phyloP scores from a whole-genome alignment of 495 filamentous ascomycete species.

The Eremomyces bilateralis region DNA sequence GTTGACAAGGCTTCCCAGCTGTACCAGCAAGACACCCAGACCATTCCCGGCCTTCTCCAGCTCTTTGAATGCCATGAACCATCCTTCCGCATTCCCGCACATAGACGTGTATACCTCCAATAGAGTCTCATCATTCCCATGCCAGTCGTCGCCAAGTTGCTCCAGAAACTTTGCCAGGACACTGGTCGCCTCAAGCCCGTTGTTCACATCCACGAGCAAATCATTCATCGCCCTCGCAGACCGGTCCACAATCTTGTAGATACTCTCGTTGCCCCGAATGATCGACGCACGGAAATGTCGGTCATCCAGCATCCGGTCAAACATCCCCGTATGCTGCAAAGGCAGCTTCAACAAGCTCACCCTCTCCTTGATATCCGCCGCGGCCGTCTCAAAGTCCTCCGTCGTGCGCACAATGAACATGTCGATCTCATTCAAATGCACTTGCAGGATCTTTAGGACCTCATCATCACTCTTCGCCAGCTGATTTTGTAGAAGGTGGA shows the following conservation, averaged over 20 bases:
- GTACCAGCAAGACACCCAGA: conserved; percentile 15
- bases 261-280: conserved; percentile 69
- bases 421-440: conserved; percentile 84
- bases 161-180: conserved; percentile 58
- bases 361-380: conserved; percentile 57
- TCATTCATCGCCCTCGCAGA: conserved; percentile 56
- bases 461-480: conserved; percentile 73
- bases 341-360: conserved; percentile 65
- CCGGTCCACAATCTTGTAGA: conserved; percentile 67
- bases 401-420: conserved; percentile 65
- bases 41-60: conserved; percentile 17
- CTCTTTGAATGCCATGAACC: conserved; percentile 14
- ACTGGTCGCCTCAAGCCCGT: conserved; percentile 54
- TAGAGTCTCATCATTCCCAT: conserved; percentile 10
- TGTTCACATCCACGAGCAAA: conserved; percentile 50
- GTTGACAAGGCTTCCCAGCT: conserved; percentile 16
- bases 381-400: conserved; percentile 70
- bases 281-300: conserved; percentile 61
- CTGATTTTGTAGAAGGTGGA: conserved; percentile 67
- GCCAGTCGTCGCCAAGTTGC: conserved; percentile 33
- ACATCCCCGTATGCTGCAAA: conserved; percentile 59
- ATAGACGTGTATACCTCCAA: conserved; percentile 17
- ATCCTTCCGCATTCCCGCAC: conserved; percentile 20
- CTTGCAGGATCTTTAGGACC: conserved; percentile 74
- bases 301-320: conserved; percentile 77